These are phyloP conservation scores for Inga oerstediana DNA, from an alignment of 306 rosid species.

Conservation along the genomic window DNA sequence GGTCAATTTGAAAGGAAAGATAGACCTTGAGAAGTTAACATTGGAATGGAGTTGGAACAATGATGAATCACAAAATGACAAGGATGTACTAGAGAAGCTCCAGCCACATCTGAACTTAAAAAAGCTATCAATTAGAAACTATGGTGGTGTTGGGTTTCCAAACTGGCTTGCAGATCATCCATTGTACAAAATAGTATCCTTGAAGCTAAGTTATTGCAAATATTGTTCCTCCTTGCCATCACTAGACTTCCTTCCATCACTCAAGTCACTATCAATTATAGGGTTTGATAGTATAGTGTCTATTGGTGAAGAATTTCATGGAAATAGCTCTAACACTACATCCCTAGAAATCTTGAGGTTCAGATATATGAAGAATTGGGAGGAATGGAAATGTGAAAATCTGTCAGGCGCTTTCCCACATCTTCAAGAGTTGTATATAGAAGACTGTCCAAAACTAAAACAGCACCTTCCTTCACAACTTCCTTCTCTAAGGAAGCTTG, in stretches of 20 bases:
- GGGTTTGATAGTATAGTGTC: neutral
- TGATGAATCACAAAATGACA: neutral
- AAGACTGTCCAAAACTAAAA: neutral
- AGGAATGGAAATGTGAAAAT: slow-evolving; percentile 11
- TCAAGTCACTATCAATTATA: neutral
- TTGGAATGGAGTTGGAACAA: neutral
- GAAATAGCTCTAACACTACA: neutral
- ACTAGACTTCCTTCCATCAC: neutral
- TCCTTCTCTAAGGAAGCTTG: neutral
- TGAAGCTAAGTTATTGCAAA: neutral
- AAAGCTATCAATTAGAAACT: neutral
- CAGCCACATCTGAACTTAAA: neutral
- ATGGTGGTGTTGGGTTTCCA: neutral
- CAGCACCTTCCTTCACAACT: neutral
- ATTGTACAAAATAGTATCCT: neutral
- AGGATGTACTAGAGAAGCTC: neutral
- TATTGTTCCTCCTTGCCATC: neutral
- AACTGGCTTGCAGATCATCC: neutral
- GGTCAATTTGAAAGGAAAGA: neutral
- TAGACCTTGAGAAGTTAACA: neutral
- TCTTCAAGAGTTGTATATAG: neutral
- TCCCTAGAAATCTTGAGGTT: slow-evolving; percentile 15
- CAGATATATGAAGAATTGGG: neutral
- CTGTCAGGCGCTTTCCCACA: neutral
- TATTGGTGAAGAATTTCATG: neutral